phyloP scores from a whole-genome alignment of 2,329 filamentous ascomycete species.

The Diaporthe sp. region DNA sequence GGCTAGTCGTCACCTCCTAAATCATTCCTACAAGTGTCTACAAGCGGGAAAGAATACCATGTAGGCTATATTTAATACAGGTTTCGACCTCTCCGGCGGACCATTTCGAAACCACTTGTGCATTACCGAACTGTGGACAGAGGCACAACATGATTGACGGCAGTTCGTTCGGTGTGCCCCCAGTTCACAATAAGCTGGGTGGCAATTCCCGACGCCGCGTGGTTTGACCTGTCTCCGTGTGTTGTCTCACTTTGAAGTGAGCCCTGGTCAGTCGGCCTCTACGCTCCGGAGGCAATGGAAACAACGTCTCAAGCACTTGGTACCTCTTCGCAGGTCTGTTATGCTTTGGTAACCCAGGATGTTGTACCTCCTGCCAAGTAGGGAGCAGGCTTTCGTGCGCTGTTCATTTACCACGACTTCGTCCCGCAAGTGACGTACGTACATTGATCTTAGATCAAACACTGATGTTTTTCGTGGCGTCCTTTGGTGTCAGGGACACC shows the following conservation, averaged over 20 bases:
- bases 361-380: neutral
- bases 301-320: too few species aligned
- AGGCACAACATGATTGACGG: neutral
- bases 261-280: too few species aligned
- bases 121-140: neutral
- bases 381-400: neutral
- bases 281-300: too few species aligned
- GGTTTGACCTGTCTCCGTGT: neutral
- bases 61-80: constrained; percentile 4
- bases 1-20: neutral
- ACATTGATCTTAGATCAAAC: neutral
- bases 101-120: neutral
- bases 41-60: neutral
- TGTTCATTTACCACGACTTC: neutral
- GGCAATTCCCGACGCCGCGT: neutral
- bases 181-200: neutral
- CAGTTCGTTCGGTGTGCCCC: neutral
- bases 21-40: neutral
- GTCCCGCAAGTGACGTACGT: neutral
- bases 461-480: neutral
- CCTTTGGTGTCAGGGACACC: neutral
- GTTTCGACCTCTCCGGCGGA: neutral
- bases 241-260: neutral
- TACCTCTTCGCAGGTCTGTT: neutral
- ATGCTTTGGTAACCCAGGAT: too few species aligned